These are phyloP conservation scores for Zhuliangozyma blackwelliae DNA, from an alignment of 1,139 yeast species.

Conservation along the genomic window DNA sequence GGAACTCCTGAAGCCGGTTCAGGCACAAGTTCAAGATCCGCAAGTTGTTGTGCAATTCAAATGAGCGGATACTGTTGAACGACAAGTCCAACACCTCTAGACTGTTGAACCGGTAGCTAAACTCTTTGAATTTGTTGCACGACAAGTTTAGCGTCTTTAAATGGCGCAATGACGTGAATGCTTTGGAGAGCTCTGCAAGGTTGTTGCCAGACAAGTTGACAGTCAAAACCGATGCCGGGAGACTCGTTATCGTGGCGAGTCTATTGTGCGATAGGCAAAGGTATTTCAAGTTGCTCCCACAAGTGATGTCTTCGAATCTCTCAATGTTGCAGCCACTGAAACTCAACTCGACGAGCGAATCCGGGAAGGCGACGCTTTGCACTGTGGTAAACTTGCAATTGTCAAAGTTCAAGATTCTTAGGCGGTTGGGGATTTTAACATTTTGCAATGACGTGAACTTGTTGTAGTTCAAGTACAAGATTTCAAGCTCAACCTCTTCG, in stretches of 20 bases:
- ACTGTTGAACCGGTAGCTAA: constrained; percentile 5
- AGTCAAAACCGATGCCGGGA: constrained; percentile 10
- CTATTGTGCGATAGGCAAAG: constrained; percentile 15
- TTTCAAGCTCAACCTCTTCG: constrained; percentile 12
- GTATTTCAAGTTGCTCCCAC: constrained; percentile 10
- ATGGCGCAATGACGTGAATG: constrained; percentile 7
- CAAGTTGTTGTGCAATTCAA: constrained; percentile 13
- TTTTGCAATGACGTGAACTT: constrained; percentile 10
- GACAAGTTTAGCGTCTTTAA: constrained; percentile 12
- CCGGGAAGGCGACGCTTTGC: constrained; percentile 10
- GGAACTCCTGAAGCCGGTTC: constrained; percentile 13
- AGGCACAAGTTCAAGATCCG: constrained; percentile 14
- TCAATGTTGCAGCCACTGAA: constrained; percentile 18
- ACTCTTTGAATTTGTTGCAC: constrained; percentile 10
- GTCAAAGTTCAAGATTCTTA: constrained; percentile 19
- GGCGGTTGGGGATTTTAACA: constrained; percentile 14
- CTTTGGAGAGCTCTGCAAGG: constrained; percentile 5
- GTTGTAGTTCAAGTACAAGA: constrained; percentile 19
- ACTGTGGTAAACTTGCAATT: constrained; percentile 14
- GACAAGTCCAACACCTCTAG: constrained; percentile 15
- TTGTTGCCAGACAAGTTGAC: constrained; percentile 11
- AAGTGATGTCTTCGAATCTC: constrained; percentile 11
- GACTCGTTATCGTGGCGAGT: constrained; percentile 7
- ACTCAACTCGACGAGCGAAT: constrained; percentile 17
- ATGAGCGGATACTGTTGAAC: constrained; percentile 11